Percentiles rank a stretch among this genome's conserved stretches.
phyloP scores from a whole-genome alignment of 169 alveolate species.

The Eimeria sp. region DNA sequence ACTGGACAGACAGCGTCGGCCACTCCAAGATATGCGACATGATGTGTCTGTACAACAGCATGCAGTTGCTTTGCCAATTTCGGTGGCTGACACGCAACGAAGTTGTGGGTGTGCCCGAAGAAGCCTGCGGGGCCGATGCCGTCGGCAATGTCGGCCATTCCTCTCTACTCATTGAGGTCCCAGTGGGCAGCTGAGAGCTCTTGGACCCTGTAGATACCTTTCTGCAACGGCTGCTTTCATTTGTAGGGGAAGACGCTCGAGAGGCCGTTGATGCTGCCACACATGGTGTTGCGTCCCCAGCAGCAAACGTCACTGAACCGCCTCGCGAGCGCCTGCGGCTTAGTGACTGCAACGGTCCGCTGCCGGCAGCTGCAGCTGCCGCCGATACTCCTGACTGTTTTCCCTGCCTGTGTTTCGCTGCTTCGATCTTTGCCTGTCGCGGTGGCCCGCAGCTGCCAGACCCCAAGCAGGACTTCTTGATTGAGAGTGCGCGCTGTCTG shows the following conservation, averaged over 20 bases:
- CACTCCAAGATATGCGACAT: slow-evolving; percentile 97
- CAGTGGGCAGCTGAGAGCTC: slow-evolving; percentile 30
- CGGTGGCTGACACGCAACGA: slow-evolving; percentile 78
- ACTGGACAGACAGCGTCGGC: slow-evolving; percentile 97
- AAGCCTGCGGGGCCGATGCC: background rate
- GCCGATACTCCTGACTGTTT: slow-evolving; percentile 16
- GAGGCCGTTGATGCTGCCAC: slow-evolving; percentile 37
- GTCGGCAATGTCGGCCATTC: background rate
- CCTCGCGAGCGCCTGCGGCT: slow-evolving; percentile 48
- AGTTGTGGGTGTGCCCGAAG: slow-evolving; percentile 44
- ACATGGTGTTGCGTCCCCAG: slow-evolving; percentile 36
- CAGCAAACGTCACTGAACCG: slow-evolving; percentile 56
- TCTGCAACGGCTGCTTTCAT: slow-evolving; percentile 25
- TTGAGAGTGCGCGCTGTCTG: slow-evolving; percentile 25
- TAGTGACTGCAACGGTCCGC: slow-evolving; percentile 19
- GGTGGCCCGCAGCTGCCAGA: background rate
- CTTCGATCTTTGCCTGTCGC: slow-evolving; percentile 11
- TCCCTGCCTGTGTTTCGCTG: slow-evolving; percentile 18
- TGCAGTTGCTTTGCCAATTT: slow-evolving; percentile 98
- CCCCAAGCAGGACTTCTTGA: background rate
- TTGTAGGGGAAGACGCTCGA: slow-evolving; percentile 37
- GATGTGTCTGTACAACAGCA: slow-evolving; percentile 96
- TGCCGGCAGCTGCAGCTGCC: background rate
- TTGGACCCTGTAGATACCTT: slow-evolving; percentile 5
- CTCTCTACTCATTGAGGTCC: slow-evolving; percentile 26